Conservation (phyloP, 2,329 filamentous ascomycete species). For the Orbilia brochopaga region DNA sequence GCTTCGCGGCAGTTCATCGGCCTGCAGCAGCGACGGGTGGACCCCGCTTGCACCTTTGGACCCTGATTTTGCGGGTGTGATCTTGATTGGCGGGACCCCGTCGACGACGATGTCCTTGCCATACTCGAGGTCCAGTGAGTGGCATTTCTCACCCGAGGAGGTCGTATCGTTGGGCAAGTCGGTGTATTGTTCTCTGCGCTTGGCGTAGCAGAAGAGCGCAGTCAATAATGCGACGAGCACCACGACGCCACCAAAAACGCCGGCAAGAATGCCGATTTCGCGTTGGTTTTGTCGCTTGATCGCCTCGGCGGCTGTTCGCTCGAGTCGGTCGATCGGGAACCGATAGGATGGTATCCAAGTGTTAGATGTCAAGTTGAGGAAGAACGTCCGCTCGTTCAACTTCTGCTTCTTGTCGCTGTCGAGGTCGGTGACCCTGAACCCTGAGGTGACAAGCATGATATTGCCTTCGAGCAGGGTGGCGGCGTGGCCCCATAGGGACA, state of each 20-base stretch:
- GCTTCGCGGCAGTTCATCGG: constrained; percentile 5
- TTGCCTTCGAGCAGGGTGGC: constrained; percentile 70
- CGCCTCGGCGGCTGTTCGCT: constrained; percentile 26
- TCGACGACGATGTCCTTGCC: constrained; percentile 24
- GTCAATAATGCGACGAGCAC: constrained; percentile 30
- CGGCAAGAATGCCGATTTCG: constrained; percentile 50
- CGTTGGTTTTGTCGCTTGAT: constrained; percentile 8
- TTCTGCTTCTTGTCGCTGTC: constrained; percentile 57
- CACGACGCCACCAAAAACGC: constrained; percentile 41
- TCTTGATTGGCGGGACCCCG: neutral
- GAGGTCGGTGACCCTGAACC: constrained; percentile 63
- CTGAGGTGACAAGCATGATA: constrained; percentile 72
- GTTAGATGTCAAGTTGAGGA: constrained; percentile 67
- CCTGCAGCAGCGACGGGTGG: neutral
- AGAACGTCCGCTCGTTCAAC: constrained; percentile 54
- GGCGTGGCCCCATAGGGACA: constrained; percentile 69
- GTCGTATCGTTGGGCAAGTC: constrained; percentile 24
- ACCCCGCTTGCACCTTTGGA: neutral
- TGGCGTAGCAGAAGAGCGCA: constrained; percentile 51
- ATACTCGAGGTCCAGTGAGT: constrained; percentile 41
- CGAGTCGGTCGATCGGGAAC: constrained; percentile 20
- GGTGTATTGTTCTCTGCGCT: constrained; percentile 30
- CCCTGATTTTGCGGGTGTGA: neutral
- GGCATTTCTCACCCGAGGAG: constrained; percentile 24
- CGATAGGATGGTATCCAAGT: constrained; percentile 59